These are phyloP conservation scores for Backusella westeae DNA, from an alignment of 192 early-diverging fungal genomes.

Conservation along the genomic window DNA sequence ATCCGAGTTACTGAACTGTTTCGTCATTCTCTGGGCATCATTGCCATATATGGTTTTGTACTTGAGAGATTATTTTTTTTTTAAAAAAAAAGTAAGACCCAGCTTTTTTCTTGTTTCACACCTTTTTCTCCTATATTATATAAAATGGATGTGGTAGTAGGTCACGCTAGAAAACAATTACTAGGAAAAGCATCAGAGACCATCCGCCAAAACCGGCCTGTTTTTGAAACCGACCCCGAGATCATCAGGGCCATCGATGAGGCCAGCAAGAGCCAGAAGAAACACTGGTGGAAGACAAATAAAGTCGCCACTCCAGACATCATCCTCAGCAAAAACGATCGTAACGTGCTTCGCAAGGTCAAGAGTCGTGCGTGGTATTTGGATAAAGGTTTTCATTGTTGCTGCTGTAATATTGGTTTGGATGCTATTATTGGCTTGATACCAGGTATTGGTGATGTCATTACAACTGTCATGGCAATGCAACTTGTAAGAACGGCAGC, in stretches of 20 bases:
- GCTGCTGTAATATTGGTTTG: constrained; percentile 43
- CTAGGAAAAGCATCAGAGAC: not conserved
- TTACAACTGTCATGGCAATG: constrained; percentile 39
- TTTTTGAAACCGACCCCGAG: constrained; percentile 19
- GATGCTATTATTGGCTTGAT: constrained; percentile 52
- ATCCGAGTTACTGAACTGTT: not conserved
- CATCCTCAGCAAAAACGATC: constrained; percentile 24
- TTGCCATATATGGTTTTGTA: not conserved
- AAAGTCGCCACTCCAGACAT: constrained; percentile 18
- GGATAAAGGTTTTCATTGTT: constrained; percentile 43
- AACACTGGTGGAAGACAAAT: constrained; percentile 25
- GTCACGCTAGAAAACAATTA: constrained; percentile 7
- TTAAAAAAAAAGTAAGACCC: not conserved
- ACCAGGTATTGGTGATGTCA: constrained; percentile 47
- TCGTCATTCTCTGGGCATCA: not conserved
- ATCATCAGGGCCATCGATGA: constrained; percentile 23
- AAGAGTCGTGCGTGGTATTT: constrained; percentile 43
- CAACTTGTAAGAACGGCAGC: constrained; percentile 39
- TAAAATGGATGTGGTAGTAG: constrained; percentile 8
- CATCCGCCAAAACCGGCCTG: not conserved
- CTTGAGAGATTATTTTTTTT: not conserved
- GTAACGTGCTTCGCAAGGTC: constrained; percentile 36
- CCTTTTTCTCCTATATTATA: not conserved
- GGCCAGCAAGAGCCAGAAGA: not conserved
- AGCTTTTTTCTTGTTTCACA: not conserved